These are phyloP conservation scores for Fomitopsis pinicola DNA, from an alignment of 1,284 basidiomycete genomes.

Conservation along the genomic window DNA sequence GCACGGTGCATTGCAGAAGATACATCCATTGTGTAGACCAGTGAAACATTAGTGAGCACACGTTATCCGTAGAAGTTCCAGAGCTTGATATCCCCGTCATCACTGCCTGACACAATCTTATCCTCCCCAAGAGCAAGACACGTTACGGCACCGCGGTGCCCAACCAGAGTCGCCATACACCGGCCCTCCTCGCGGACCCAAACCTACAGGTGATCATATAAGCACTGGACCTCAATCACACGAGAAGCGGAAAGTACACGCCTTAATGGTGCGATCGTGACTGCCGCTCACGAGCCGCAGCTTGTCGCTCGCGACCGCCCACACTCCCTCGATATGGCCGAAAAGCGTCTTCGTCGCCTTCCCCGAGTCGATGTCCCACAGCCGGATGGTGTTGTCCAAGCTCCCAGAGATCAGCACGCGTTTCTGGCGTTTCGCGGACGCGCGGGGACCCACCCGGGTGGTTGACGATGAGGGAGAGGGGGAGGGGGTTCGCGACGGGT, in stretches of 20 bases:
- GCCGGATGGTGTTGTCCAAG: slow-evolving; percentile 93
- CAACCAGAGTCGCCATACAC: slow-evolving; percentile 89
- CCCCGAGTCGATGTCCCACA: slow-evolving; percentile 94
- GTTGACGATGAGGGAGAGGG: slow-evolving; percentile 2
- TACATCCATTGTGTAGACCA: neutral
- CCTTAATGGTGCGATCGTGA: slow-evolving; percentile 92
- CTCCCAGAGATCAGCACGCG: slow-evolving; percentile 87
- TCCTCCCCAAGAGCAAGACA: slow-evolving; percentile 90
- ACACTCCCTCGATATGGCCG: slow-evolving; percentile 96
- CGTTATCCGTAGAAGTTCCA: slow-evolving; percentile 69
- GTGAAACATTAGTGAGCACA: too few relatives aligned
- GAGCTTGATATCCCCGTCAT: slow-evolving; percentile 78
- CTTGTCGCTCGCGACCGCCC: slow-evolving; percentile 92
- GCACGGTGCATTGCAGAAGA: neutral
- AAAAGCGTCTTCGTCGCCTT: slow-evolving; percentile 84
- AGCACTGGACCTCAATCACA: slow-evolving; percentile 5
- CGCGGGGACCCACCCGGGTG: neutral
- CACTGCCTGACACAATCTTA: slow-evolving; percentile 93
- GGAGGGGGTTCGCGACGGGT: slow-evolving; percentile 1
- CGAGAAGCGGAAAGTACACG: slow-evolving; percentile 27
- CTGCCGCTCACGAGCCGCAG: slow-evolving; percentile 88
- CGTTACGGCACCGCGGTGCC: slow-evolving; percentile 92
- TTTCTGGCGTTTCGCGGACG: slow-evolving; percentile 27
- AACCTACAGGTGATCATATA: slow-evolving; percentile 43
- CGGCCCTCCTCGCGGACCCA: slow-evolving; percentile 91